Conservation (phyloP, 371 early-diverging fungal genomes). For the Apophysomyces variabilis region DNA sequence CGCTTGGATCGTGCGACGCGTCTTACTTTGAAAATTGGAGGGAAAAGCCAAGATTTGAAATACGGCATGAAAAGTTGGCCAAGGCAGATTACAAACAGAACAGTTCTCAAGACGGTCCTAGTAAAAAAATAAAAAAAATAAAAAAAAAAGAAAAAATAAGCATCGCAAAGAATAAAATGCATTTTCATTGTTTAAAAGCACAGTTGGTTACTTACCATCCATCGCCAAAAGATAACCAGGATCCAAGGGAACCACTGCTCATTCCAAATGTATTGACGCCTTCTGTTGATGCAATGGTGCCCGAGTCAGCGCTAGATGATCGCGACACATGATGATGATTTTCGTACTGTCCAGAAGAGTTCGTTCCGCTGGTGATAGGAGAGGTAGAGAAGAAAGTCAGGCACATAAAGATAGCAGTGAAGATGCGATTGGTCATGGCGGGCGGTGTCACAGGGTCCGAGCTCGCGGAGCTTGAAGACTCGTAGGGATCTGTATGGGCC, state of each 20-base stretch:
- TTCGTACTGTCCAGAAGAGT: conserved; percentile 34
- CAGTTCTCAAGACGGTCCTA: conserved; percentile 33
- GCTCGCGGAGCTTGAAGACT: conserved; percentile 24
- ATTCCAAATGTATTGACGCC: not conserved
- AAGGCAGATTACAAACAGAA: conserved; percentile 35
- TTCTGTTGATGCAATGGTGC: conserved; percentile 7
- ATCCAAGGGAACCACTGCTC: conserved; percentile 12
- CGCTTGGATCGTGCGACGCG: conserved; percentile 31
- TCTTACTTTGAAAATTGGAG: conserved; percentile 28
- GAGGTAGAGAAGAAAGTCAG: conserved; percentile 43
- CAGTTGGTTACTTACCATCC: conserved; percentile 27
- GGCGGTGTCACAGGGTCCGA: conserved; percentile 39
- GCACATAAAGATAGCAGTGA: conserved; percentile 53
- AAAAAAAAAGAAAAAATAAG: too few relatives aligned
- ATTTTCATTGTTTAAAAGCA: too few relatives aligned
- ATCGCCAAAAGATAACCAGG: conserved; percentile 30
- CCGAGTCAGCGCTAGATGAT: conserved; percentile 27
- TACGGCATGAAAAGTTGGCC: conserved; percentile 37
- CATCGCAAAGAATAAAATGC: too few relatives aligned
- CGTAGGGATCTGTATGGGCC: conserved; percentile 18
- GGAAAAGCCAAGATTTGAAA: conserved; percentile 21
- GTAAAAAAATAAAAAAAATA: too few relatives aligned
- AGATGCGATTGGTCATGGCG: conserved; percentile 34
- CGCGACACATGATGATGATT: conserved; percentile 46
- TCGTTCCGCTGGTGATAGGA: conserved; percentile 42